Evolutionary conservation across 2,329 filamentous ascomycete species (phyloP), one percentile per base, ranked within the genome.

Genomic region (Arthrobotrys sinensis): DNA sequence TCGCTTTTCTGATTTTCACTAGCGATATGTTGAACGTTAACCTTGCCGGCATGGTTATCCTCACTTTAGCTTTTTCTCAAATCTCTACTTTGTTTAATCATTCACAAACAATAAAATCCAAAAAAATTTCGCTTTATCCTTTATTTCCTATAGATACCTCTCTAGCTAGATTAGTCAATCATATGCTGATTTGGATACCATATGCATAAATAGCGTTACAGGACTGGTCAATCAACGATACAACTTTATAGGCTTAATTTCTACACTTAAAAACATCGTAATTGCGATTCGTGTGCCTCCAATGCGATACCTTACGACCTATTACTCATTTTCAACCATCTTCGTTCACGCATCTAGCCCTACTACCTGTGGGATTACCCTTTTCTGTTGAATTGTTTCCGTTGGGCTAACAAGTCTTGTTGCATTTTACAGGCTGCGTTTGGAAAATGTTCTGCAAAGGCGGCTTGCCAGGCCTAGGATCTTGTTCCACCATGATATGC

Each of bases 11-110:
- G 40, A 16, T 12, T 16, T 64, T 55, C 46, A 45, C 16, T 24
- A 11, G 24, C 14, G 28, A 66, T 50, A 32, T 66, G 57, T 71
- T 66, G 45, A 57, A 66, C 40, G 66, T 70, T 77, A 77, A 66
- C 73, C 73, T 71, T 67, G 73, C 66, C 14, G 66, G 73, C 73
- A 62, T 71, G 66, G 73, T 71, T 77, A 77, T 71, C 73, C 28
- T 66, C 40, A 71, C 65, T 50, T 16, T 65, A 16, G 40, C 67
- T 14, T 53, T 67, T 62, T 70, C 55, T 28, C 5, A 64, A 48
- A 67, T 67, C 66, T 67, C 66, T 77, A 62, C 66, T 77, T 77
- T 71, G 45, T 71, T 77, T 40, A 34, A 66, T 40, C 38, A 63
- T 16, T 45, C 60, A 68, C 60, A 68, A 63, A 68, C 45, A 14